Evolutionary conservation across 1,284 basidiomycete species (phyloP).

Genomic region (Mycena sp.): DNA sequence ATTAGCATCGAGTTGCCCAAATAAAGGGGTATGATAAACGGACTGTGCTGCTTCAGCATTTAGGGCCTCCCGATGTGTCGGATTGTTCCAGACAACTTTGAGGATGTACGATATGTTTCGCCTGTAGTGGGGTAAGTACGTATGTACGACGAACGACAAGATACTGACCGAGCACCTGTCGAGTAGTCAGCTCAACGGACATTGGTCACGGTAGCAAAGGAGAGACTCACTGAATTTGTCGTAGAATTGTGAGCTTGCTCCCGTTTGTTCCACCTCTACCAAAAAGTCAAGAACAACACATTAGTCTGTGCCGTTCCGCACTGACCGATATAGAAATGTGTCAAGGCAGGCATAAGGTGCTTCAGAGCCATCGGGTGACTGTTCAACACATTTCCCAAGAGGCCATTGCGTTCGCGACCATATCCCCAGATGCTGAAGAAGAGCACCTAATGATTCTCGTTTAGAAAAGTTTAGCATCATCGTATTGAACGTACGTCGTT

Average conservation of each 20-base stretch:
- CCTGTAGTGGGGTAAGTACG: conserved; percentile 49
- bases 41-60: conserved; percentile 76
- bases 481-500: conserved; percentile 73
- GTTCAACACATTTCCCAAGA: conserved; percentile 87
- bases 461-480: neutral
- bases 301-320: conserved; percentile 6
- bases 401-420: conserved; percentile 79
- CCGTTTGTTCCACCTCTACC: conserved; percentile 96
- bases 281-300: neutral
- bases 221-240: conserved; percentile 90
- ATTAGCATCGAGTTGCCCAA: no score
- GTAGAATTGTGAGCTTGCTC: conserved; percentile 98
- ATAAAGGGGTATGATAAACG: no score
- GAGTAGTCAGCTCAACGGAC: conserved; percentile 9
- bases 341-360: conserved; percentile 91
- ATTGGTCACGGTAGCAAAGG: conserved; percentile 17
- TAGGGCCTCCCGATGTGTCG: conserved; percentile 85
- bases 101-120: conserved; percentile 88
- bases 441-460: conserved; percentile 71
- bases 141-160: conserved; percentile 10
- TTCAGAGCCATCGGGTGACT: conserved; percentile 87
- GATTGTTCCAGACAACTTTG: conserved; percentile 91
- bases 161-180: conserved; percentile 65
- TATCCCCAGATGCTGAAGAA: conserved; percentile 86
- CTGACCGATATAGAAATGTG: conserved; percentile 95